Evolutionary conservation across 345 rosid genomes (phyloP).

Genomic region (Heritiera fomes): DNA sequence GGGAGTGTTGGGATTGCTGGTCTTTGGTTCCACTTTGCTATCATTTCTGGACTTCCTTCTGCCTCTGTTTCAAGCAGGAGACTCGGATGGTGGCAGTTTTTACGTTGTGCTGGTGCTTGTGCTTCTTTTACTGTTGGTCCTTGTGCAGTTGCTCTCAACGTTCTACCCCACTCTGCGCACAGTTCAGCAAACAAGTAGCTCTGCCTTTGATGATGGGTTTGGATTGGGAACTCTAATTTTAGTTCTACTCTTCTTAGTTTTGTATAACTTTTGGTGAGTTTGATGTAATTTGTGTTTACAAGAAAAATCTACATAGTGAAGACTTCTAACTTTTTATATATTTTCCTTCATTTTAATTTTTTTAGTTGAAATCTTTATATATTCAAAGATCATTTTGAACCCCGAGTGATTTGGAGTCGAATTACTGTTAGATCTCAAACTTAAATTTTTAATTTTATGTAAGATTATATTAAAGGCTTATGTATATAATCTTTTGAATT

Average conservation of each 20-base stretch:
- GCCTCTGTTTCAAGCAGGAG: conserved; percentile 2
- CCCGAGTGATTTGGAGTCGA: too few relatives aligned
- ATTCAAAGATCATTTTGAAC: too few relatives aligned
- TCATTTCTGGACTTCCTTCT: neutral
- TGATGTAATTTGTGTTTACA: neutral
- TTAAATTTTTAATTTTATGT: too few relatives aligned
- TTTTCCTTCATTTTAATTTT: neutral
- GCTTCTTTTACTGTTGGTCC: conserved; percentile 13
- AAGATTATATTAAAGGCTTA: too few relatives aligned
- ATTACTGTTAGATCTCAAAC: too few relatives aligned
- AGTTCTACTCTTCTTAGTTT: conserved; percentile 10
- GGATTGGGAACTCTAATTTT: conserved; percentile 15
- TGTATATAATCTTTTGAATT: too few relatives aligned
- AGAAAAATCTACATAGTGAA: neutral
- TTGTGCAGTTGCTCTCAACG: conserved; percentile 14
- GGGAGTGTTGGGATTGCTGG: conserved; percentile 14
- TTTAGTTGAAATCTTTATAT: too few relatives aligned
- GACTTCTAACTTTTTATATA: neutral
- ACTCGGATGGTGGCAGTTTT: neutral
- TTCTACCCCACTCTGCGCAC: neutral
- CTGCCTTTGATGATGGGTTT: conserved; percentile 11
- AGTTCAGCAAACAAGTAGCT: conserved; percentile 1
- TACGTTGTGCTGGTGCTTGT: neutral
- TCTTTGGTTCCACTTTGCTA: conserved; percentile 10
- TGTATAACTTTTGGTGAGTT: conserved; percentile 9